Percentiles rank a stretch among this genome's conserved stretches.
These are phyloP conservation scores for Tolypocladium ovalisporum DNA, from an alignment of 2,329 filamentous ascomycete genomes.

Conservation along the genomic window DNA sequence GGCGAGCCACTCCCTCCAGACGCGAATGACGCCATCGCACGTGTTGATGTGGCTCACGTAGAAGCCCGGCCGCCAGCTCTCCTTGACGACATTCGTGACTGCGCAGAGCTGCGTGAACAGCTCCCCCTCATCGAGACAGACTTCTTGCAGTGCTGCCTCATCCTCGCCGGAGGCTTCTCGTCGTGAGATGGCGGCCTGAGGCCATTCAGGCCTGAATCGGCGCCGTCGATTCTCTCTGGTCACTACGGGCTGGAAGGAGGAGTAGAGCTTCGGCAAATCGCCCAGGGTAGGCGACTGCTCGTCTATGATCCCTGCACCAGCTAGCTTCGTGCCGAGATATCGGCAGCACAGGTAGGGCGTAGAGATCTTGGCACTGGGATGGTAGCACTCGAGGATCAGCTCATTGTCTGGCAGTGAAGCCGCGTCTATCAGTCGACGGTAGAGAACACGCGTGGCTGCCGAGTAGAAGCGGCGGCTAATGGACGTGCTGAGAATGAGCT, in stretches of 20 bases:
- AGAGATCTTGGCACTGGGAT: constrained; percentile 56
- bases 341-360: constrained; percentile 59
- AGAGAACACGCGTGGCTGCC: constrained; percentile 51
- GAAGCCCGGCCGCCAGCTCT: constrained; percentile 47
- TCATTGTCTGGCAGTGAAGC: constrained; percentile 31
- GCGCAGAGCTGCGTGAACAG: constrained; percentile 66
- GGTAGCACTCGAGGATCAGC: constrained; percentile 69
- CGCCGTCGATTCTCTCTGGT: constrained; percentile 38
- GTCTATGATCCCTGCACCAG: constrained; percentile 4
- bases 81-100: constrained; percentile 56
- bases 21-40: constrained; percentile 55
- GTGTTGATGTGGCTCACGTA: constrained; percentile 56
- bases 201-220: constrained; percentile 11
- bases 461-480: constrained; percentile 54
- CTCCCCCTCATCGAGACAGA: constrained; percentile 59
- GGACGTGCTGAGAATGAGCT: constrained; percentile 45
- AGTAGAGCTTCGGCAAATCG: constrained; percentile 50
- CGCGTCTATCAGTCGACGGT: constrained; percentile 44
- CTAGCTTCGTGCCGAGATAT: constrained; percentile 45
- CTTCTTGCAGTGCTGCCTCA: constrained; percentile 42
- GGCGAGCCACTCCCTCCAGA: constrained; percentile 64
- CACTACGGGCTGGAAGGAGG: constrained; percentile 56
- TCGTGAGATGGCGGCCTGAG: background rate
- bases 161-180: constrained; percentile 12
- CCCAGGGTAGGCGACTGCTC: constrained; percentile 12